Evolutionary conservation across 108 stramenopile species (phyloP), one percentile per base, ranked within the genome.

Genomic region (Pseudonitzschia pungens): DNA sequence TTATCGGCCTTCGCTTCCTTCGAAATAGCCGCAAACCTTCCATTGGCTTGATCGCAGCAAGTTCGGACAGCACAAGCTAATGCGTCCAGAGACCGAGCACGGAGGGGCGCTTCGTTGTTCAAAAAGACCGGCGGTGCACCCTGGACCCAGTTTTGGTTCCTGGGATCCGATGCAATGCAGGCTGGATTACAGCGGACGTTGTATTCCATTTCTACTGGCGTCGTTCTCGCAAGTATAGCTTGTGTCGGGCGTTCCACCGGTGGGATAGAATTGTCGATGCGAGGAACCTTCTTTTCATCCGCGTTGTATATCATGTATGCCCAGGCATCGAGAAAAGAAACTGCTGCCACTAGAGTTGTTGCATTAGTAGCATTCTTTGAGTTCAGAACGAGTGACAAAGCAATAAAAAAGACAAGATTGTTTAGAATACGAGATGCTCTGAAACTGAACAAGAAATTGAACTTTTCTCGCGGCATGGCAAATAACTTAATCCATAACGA

Each of bases 221-320:
- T 75, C 10, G 57, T 14, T 24, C 26, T 22, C 8, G 65, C 66
- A 4, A 55, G 62, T 11, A 73, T 20, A 21, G 69, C 31, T 48
- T 81, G 74, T 4, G 60, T 18, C 16, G 74, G 58, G 43, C 72
- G 68, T 48, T 78, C 77, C 36, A 81, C 62, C 45, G 70, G 79
- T 22, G 90, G 93, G 54, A 94, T 77, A 3, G 77, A 58, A 44
- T 78, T 79, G 65, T 94, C 93, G 68, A 94, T 89, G 18, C 84
- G 74, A 3, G 94, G 94, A n/a, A 92, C 68, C 2, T 74, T 65
- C 21, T 82, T 84, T 53, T 91, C 91, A 36, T 80, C 70, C 15
- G 85, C 94, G 74, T 95, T 92, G 71, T 92, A 87, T 43, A 92
- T 84, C 90, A 95, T 92, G 79, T 95, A 95, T 0, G 86, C 88